Percentiles rank a stretch among this genome's conserved stretches.
Evolutionary conservation across 257 asterid genomes (phyloP).

Genomic region (Phtheirospermum japonicum): DNA sequence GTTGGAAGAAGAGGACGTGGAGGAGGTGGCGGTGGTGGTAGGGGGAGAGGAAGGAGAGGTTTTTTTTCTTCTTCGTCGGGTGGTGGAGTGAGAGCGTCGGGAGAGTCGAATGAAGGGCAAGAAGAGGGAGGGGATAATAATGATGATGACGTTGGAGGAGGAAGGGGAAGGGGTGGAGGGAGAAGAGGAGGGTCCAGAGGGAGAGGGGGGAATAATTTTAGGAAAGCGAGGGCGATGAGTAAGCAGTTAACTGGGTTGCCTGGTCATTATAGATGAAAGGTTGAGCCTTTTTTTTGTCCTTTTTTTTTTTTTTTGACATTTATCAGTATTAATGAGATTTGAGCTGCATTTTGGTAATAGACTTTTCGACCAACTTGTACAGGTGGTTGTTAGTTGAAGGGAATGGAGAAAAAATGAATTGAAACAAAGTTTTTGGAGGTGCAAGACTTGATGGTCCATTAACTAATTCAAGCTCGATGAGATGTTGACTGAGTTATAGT

Average conservation of each 20-base stretch:
- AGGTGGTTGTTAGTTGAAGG: too few relatives aligned
- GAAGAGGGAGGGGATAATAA: neutral
- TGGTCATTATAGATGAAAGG: conserved; percentile 34
- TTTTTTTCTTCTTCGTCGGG: too few relatives aligned
- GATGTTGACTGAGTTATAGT: too few relatives aligned
- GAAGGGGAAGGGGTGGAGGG: conserved; percentile 53
- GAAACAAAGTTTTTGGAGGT: too few relatives aligned
- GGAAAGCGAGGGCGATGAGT: conserved; percentile 69
- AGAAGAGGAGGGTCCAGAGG: conserved; percentile 36
- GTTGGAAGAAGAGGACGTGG: conserved; percentile 43
- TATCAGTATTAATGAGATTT: neutral
- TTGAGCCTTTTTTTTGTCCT: neutral
- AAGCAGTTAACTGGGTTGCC: conserved; percentile 73
- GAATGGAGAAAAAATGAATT: too few relatives aligned
- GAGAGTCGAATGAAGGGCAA: neutral
- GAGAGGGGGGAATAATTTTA: conserved; percentile 52
- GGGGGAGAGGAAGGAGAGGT: conserved; percentile 61
- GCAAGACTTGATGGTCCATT: too few relatives aligned
- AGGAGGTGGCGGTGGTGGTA: conserved; percentile 36
- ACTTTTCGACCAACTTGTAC: neutral
- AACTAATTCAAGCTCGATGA: too few relatives aligned
- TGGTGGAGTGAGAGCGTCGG: neutral
- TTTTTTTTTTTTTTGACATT: neutral
- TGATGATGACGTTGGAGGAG: conserved; percentile 33
- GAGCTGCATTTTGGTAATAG: neutral